These are phyloP conservation scores for Antitrichia curtipendula DNA, from an alignment of 225 moss, liverwort and hornwort genomes.

Conservation along the genomic window DNA sequence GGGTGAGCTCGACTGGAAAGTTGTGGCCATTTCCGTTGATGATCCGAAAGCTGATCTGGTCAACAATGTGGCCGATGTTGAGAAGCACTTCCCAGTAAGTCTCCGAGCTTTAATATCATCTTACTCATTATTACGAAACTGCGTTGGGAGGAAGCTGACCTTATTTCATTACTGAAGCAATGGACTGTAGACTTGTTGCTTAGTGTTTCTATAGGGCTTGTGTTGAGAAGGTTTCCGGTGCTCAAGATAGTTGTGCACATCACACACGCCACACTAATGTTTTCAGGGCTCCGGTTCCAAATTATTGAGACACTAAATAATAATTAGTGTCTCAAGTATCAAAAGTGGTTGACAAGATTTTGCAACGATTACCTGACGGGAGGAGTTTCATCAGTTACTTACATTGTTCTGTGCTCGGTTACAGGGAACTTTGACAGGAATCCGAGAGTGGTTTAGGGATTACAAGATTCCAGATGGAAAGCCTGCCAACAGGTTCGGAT, in stretches of 20 bases:
- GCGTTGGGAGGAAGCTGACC: not conserved
- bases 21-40: slow-evolving; percentile 80
- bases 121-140: not conserved
- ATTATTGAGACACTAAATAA: not conserved
- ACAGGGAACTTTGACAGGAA: slow-evolving; percentile 88
- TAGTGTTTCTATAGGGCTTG: not conserved
- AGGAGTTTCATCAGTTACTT: not conserved
- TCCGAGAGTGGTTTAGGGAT: slow-evolving; percentile 95
- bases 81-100: slow-evolving; percentile 86
- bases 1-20: slow-evolving; percentile 99
- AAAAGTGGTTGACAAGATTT: not conserved
- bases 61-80: slow-evolving; percentile 71
- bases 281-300: not conserved
- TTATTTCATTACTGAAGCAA: not conserved
- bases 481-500: slow-evolving; percentile 86
- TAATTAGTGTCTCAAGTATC: not conserved
- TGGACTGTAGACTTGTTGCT: not conserved
- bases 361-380: not conserved
- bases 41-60: slow-evolving; percentile 83
- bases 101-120: not conserved
- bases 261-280: not conserved
- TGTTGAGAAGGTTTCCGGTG: not conserved
- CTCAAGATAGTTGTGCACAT: not conserved
- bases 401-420: not conserved
- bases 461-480: slow-evolving; percentile 99